These are phyloP conservation scores for Xylaria sp. DNA, from an alignment of 495 filamentous ascomycete genomes.

Conservation along the genomic window DNA sequence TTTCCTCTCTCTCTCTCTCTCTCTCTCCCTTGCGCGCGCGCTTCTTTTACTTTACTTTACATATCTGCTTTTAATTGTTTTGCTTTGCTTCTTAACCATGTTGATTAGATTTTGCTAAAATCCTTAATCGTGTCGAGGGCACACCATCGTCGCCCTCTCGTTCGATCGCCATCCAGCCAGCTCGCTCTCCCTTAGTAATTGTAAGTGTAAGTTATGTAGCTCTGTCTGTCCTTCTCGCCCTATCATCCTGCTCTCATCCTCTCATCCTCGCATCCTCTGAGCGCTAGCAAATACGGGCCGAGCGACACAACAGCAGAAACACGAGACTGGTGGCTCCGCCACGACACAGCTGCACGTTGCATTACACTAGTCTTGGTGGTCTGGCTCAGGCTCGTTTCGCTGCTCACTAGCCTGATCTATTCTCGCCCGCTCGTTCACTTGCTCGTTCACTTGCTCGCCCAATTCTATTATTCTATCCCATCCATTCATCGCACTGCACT, in stretches of 20 bases:
- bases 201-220: neutral
- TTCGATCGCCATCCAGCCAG: neutral
- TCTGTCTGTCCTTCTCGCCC: neutral
- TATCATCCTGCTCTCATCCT: neutral
- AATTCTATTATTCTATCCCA: too few species aligned
- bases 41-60: too few species aligned
- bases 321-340: conserved; percentile 21
- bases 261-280: neutral
- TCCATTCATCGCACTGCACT: neutral
- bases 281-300: conserved; percentile 12
- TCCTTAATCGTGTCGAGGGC: neutral
- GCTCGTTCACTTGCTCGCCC: too few species aligned
- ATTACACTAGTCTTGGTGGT: conserved; percentile 16
- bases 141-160: neutral
- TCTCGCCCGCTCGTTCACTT: neutral
- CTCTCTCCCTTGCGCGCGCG: too few species aligned
- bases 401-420: neutral
- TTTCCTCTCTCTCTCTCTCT: neutral
- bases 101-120: neutral
- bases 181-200: too few species aligned
- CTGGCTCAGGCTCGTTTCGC: neutral
- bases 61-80: neutral
- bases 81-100: neutral
- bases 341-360: conserved; percentile 21
- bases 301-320: conserved; percentile 17